Evolutionary conservation across 2,329 filamentous ascomycete species (phyloP), one percentile per base, ranked within the genome.

Genomic region (Aspergillus awamori): DNA sequence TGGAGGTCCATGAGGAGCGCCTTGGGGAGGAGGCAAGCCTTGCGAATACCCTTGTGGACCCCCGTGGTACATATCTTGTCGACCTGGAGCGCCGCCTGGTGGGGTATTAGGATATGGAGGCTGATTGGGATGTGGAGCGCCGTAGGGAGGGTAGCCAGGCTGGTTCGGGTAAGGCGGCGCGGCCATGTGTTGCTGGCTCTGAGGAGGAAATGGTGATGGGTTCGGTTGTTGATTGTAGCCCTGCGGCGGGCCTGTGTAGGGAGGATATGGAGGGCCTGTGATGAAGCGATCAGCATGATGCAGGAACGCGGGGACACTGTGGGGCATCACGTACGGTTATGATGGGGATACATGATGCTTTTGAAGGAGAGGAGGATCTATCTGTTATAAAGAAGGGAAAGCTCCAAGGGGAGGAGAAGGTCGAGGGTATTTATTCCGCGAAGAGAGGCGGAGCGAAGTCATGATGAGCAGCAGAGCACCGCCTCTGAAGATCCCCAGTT

Each of bases 251-350:
- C 47, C 47, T 8, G 28, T 26, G 3, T 10, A n/a, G 3, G 28
- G 24, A 53, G 70, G 69, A 53, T 74, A 70, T 2, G 64, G 67
- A 53, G 69, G 69, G 58, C 68, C 68, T 72, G 22, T 24, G 41
- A n/a, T n/a, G 41, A 20, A 30, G 26, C n/a, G 30, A 28, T 51
- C 47, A 51, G 47, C n/a, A 30, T 51, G 24, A 30, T 17, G 26
- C 26, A 28, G 47, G 47, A 33, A 30, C 30, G 47, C 47, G 47
- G 47, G n/a, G 47, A 33, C 8, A 30, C 6, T 30, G 47, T 17
- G 47, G 47, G 47, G 47, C 15, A 30, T 30, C n/a, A 20, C 57
- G 8, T 53, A 58, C 57, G 47, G 30, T 47, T 58, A 4, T 17
- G 48, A 11, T 24, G 13, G 41, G 20, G 41, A 51, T 51, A 30